These are phyloP conservation scores for Calonectria montana DNA, from an alignment of 2,329 filamentous ascomycete genomes.

Conservation along the genomic window DNA sequence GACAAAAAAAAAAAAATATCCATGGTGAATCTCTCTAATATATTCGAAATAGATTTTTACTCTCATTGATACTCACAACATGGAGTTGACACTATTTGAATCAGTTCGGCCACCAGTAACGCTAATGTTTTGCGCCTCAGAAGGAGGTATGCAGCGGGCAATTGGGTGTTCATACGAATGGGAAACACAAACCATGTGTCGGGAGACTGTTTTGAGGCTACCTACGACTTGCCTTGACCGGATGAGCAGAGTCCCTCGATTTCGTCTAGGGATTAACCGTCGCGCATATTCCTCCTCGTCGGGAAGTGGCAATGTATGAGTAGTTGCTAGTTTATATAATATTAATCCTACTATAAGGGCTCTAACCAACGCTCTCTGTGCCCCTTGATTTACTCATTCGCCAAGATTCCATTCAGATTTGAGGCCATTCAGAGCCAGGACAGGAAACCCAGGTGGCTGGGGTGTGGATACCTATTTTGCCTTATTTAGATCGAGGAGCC, in stretches of 20 bases:
- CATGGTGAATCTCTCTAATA: too few relatives aligned
- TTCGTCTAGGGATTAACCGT: constrained; percentile 41
- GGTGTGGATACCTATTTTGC: too few relatives aligned
- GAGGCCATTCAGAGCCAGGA: too few relatives aligned
- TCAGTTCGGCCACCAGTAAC: constrained; percentile 41
- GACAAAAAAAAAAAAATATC: not conserved
- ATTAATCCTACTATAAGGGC: not conserved
- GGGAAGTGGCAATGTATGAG: not conserved
- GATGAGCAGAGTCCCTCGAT: constrained; percentile 40
- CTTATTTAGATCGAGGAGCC: too few relatives aligned
- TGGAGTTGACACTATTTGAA: constrained; percentile 49
- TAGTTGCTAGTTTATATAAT: not conserved
- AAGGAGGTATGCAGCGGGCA: constrained; percentile 43
- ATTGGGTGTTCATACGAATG: constrained; percentile 43
- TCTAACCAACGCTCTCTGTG: too few relatives aligned
- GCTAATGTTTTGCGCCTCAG: constrained; percentile 43
- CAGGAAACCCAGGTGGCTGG: too few relatives aligned
- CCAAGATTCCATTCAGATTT: too few relatives aligned
- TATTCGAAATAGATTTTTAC: constrained; percentile 45
- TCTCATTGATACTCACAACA: constrained; percentile 50
- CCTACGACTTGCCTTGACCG: constrained; percentile 38
- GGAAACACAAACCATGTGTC: constrained; percentile 43
- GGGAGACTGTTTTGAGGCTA: constrained; percentile 41
- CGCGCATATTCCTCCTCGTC: constrained; percentile 31
- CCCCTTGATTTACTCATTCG: too few relatives aligned